Evolutionary conservation across 2,329 filamentous ascomycete species (phyloP), one percentile per base, ranked within the genome.

Genomic region (Talaromyces sp.): DNA sequence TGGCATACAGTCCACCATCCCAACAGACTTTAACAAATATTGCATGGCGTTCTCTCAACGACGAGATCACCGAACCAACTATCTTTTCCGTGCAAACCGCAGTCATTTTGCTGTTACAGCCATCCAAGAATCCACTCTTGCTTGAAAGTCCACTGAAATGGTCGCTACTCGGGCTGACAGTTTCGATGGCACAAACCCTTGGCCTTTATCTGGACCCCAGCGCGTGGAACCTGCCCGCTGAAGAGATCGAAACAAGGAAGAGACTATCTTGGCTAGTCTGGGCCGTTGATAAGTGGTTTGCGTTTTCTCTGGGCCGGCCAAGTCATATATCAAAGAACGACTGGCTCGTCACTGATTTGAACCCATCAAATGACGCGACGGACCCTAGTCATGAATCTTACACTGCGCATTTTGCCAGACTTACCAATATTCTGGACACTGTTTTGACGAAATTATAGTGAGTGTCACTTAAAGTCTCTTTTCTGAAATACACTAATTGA

Each of bases 111-210:
- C 27, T 63, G 10, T 19, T 63, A n/a, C 61, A 57, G 14, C 61
- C 61, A 57, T 22, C 37, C n/a, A 63, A 56, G 7, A 63, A 63
- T 49, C 61, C 61, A 9, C 41, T 63, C n/a, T 22, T 63, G n/a
- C 61, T 63, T 19, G 61, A 63, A 57, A 63, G 61, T 6, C 50
- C 61, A 3, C 9, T 63, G 9, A 63, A 57, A 19, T 63, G 61
- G 61, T 43, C 61, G 2, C 49, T 63, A 3, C 39, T 63, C 5
- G 61, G 61, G 4, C 10, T 63, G 16, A 63, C 61, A 11, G 61
- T 63, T 7, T 63, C 61, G 22, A 63, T 63, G 61, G 61, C 61
- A 14, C 61, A 63, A 56, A 63, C 39, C 11, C 61, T 63, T 13
- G 61, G 61, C 3, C 61, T 63, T 39, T 35, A 63, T 47, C 6